Evolutionary conservation across 768 basidiomycete genomes (phyloP).

Genomic region (Pholiota conissans): DNA sequence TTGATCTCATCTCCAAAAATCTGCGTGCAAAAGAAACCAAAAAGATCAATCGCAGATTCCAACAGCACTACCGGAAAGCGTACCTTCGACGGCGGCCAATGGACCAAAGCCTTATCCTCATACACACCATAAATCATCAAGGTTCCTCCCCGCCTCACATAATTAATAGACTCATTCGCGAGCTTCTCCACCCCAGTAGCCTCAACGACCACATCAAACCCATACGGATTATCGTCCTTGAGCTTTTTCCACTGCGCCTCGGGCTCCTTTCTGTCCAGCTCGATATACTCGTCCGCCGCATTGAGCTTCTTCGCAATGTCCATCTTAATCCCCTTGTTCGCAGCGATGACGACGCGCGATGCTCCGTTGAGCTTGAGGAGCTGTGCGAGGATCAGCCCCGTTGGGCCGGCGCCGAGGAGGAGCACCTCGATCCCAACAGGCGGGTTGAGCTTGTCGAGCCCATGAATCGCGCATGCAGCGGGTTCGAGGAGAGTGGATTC

Average conservation of each 20-base stretch:
- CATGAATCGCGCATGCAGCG: conserved; percentile 89
- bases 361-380: conserved; percentile 88
- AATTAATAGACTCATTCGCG: conserved; percentile 88
- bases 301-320: conserved; percentile 79
- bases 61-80: conserved; percentile 29
- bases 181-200: conserved; percentile 78
- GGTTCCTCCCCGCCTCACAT: conserved; percentile 83
- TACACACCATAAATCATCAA: conserved; percentile 92
- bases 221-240: conserved; percentile 80
- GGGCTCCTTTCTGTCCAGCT: conserved; percentile 76
- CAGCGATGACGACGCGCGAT: conserved; percentile 76
- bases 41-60: conserved; percentile 10
- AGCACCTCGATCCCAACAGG: conserved; percentile 85
- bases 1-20: conserved; percentile 70
- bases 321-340: conserved; percentile 91
- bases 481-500: conserved; percentile 89
- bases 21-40: conserved; percentile 24
- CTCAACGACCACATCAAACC: conserved; percentile 82
- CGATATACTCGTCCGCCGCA: conserved; percentile 83
- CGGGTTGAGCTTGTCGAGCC: conserved; percentile 83
- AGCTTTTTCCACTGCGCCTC: conserved; percentile 78
- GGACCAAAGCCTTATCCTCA: conserved; percentile 78
- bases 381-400: conserved; percentile 86
- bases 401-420: conserved; percentile 88
- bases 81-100: conserved; percentile 86